phyloP scores from a whole-genome alignment of 1,284 basidiomycete genomes.

The Cystobasidiaceae sp. region DNA sequence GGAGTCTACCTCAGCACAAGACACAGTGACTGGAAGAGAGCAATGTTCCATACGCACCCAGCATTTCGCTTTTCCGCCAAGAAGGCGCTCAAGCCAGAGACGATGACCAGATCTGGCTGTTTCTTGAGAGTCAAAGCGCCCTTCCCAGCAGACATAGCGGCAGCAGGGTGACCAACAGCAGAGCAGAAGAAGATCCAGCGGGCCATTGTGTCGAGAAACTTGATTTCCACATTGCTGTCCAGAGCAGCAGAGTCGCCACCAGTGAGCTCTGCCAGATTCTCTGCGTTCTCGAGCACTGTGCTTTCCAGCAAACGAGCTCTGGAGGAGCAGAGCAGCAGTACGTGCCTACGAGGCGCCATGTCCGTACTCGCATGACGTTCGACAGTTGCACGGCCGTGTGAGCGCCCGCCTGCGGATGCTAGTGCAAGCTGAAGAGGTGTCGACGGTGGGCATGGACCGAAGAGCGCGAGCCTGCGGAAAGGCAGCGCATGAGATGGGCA shows the following conservation, averaged over 20 bases:
- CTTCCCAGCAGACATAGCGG: no score
- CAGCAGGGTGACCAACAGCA: no score
- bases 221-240: constrained; percentile 12
- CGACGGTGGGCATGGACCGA: constrained; percentile 11
- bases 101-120: constrained; percentile 26
- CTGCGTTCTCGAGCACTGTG: constrained; percentile 21
- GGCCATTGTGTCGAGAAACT: constrained; percentile 16
- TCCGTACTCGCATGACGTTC: no score
- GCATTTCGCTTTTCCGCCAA: constrained; percentile 10
- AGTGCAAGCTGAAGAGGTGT: constrained; percentile 26
- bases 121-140: constrained; percentile 13
- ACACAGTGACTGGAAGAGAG: no score
- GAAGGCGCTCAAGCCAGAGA: constrained; percentile 3
- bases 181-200: constrained; percentile 20
- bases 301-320: constrained; percentile 2
- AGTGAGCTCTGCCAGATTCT: constrained; percentile 15
- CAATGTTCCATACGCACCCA: no score
- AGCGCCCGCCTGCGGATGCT: no score
- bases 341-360: no score
- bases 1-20: no score
- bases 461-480: constrained; percentile 1
- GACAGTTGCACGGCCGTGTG: no score
- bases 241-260: constrained; percentile 24
- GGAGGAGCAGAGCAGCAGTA: constrained; percentile 11
- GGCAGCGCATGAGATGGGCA: constrained; percentile 20